Evolutionary conservation across 2,329 filamentous ascomycete species (phyloP).

Genomic region (Diaporthe sp.): DNA sequence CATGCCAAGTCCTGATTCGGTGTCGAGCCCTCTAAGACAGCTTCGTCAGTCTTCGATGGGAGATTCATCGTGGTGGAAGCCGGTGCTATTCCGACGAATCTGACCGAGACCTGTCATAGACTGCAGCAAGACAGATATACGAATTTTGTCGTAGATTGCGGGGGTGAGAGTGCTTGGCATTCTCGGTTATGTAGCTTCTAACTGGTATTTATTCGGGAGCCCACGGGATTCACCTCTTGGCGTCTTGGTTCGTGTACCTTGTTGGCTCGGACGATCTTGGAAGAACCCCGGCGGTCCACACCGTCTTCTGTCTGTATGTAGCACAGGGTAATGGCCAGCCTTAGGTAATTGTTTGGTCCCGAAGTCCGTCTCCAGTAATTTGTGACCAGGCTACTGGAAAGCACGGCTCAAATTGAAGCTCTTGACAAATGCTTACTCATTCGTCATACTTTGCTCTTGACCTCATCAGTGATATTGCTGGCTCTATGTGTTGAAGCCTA

Average conservation of each 20-base stretch:
- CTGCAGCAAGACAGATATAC: not conserved
- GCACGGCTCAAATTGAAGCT: not conserved
- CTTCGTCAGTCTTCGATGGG: not conserved
- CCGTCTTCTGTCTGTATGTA: not conserved
- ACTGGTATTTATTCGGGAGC: not conserved
- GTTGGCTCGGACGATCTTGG: not conserved
- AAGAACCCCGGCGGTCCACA: not conserved
- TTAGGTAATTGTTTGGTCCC: not conserved
- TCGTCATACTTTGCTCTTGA: not conserved
- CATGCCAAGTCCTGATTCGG: not conserved
- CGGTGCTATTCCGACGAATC: not conserved
- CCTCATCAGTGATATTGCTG: not conserved
- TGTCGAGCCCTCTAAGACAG: not conserved
- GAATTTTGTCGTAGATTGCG: not conserved
- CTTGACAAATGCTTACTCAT: not conserved
- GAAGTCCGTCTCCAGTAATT: not conserved
- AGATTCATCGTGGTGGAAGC: not conserved
- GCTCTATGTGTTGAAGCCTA: too few relatives aligned
- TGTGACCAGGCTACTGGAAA: not conserved
- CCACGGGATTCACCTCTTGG: conserved; percentile 10
- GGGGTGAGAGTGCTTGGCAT: not conserved
- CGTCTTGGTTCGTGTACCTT: conserved; percentile 3
- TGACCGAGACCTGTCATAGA: not conserved
- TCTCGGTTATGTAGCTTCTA: not conserved
- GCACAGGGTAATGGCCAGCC: not conserved